A percentile compares a stretch with the other conserved stretches of the same genome.
phyloP scores from a whole-genome alignment of 306 rosid genomes.

The Heteromeles arbutifolia region DNA sequence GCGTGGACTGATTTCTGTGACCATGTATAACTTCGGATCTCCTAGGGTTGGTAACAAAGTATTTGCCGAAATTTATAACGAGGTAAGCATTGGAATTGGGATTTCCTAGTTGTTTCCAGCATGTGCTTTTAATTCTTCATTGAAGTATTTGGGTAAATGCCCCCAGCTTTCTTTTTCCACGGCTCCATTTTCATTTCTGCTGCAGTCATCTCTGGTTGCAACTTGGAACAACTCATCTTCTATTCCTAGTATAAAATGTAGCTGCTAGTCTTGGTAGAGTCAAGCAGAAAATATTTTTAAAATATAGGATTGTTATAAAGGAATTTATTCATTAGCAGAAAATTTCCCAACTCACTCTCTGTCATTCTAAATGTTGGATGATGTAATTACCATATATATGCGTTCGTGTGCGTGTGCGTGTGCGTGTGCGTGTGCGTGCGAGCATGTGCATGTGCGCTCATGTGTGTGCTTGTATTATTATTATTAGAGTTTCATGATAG shows the following conservation, averaged over 20 bases:
- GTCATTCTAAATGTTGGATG: background rate
- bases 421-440: too few relatives aligned
- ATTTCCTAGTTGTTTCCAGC: background rate
- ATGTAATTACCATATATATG: too few relatives aligned
- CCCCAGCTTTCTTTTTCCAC: constrained; percentile 1
- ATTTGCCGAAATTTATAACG: constrained; percentile 81
- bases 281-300: background rate
- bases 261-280: background rate
- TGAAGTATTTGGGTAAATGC: constrained; percentile 6
- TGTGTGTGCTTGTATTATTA: background rate
- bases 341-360: background rate
- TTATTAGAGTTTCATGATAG: background rate
- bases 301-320: background rate
- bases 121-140: constrained; percentile 9
- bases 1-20: constrained; percentile 58
- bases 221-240: background rate
- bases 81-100: constrained; percentile 42
- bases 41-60: constrained; percentile 94
- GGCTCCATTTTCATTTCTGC: background rate
- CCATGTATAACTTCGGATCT: constrained; percentile 97
- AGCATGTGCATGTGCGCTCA: background rate
- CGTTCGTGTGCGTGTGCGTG: too few relatives aligned
- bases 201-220: background rate
- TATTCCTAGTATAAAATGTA: background rate
- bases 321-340: background rate